phyloP scores from a whole-genome alignment of 129 eudicot species.

The sunflower (Helianthus annuus) region DNA sequence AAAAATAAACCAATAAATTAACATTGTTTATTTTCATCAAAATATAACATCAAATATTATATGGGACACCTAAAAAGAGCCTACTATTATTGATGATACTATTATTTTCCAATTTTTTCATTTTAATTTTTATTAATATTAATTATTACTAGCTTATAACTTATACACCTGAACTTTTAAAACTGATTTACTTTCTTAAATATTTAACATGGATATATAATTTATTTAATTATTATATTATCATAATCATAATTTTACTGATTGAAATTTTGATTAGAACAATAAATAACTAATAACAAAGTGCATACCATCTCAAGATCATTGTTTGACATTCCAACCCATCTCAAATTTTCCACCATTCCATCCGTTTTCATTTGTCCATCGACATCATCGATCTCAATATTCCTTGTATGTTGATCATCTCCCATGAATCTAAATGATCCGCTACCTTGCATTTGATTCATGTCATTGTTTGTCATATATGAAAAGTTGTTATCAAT shows the following conservation, averaged over 20 bases:
- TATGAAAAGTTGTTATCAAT: conserved; percentile 54
- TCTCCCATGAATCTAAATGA: conserved; percentile 40
- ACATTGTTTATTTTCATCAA: neutral
- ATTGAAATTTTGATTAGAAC: neutral
- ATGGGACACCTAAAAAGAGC: neutral
- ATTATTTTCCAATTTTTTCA: no score
- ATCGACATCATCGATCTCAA: conserved; percentile 47
- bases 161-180: neutral
- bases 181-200: neutral
- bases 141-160: no score
- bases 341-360: conserved; percentile 68
- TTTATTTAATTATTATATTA: neutral
- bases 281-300: neutral
- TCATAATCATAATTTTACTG: neutral
- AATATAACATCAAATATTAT: neutral
- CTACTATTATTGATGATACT: neutral
- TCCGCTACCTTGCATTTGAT: conserved; percentile 40
- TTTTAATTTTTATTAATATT: no score
- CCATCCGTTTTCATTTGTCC: conserved; percentile 48
- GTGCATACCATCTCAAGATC: conserved; percentile 68
- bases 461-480: conserved; percentile 28
- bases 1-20: neutral
- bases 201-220: neutral
- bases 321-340: conserved; percentile 73
- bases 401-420: conserved; percentile 32